phyloP scores from a whole-genome alignment of 2,329 filamentous ascomycete genomes.

The Westerdykella aurantiaca region DNA sequence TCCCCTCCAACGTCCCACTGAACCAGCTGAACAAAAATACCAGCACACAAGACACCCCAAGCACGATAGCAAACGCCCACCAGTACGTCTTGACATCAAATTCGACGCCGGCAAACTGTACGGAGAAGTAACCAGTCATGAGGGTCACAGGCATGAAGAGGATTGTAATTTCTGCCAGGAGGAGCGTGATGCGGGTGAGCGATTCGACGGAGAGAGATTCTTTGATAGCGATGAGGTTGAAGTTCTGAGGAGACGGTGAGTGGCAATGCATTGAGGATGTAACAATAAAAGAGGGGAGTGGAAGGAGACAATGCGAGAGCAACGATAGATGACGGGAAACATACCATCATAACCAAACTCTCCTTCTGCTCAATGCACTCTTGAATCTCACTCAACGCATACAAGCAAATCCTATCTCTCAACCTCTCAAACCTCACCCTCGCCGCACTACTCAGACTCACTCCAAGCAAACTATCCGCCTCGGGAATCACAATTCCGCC shows the following conservation, averaged over 20 bases:
- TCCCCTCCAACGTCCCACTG: slow-evolving; percentile 54
- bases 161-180: slow-evolving; percentile 69
- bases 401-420: slow-evolving; percentile 53
- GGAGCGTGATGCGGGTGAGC: slow-evolving; percentile 64
- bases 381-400: slow-evolving; percentile 57
- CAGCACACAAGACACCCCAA: slow-evolving; percentile 53
- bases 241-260: slow-evolving; percentile 51
- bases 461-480: slow-evolving; percentile 39
- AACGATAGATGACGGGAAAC: slow-evolving; percentile 10
- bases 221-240: slow-evolving; percentile 70
- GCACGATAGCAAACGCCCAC: slow-evolving; percentile 60
- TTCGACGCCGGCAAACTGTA: slow-evolving; percentile 55
- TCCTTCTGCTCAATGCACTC: slow-evolving; percentile 65
- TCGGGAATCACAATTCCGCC: slow-evolving; percentile 18
- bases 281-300: neutral
- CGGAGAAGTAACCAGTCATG: slow-evolving; percentile 69
- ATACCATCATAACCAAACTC: slow-evolving; percentile 61
- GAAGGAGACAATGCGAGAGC: neutral
- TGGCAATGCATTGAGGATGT: neutral
- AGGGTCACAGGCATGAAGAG: slow-evolving; percentile 70
- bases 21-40: slow-evolving; percentile 54
- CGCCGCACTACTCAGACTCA: slow-evolving; percentile 45
- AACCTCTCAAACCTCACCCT: slow-evolving; percentile 55
- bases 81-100: slow-evolving; percentile 63
- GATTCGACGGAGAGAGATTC: slow-evolving; percentile 67